Percentiles rank a stretch among this genome's conserved stretches.
Evolutionary conservation across 2,329 filamentous ascomycete genomes (phyloP).

Genomic region (Fusarium transvaalense): DNA sequence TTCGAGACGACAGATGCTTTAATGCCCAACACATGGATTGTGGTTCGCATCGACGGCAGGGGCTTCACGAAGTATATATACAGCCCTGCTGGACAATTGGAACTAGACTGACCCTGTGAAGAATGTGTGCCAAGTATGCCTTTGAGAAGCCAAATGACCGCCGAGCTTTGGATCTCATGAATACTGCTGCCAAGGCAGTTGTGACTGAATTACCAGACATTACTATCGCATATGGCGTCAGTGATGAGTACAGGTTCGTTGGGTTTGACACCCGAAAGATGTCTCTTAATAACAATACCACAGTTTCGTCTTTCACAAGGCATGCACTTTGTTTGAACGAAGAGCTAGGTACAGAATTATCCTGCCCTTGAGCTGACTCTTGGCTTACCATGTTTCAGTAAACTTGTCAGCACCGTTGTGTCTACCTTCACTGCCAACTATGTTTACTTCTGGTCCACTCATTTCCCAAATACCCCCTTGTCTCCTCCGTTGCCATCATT

Average conservation of each 20-base stretch:
- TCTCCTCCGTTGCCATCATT: conserved; percentile 86
- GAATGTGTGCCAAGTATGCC: conserved; percentile 83
- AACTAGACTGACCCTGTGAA: conserved; percentile 54
- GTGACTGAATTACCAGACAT: conserved; percentile 87
- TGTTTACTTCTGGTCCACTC: conserved; percentile 80
- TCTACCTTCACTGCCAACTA: conserved; percentile 96
- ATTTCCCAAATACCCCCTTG: conserved; percentile 79
- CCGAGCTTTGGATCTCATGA: conserved; percentile 92
- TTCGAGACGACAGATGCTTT: conserved; percentile 88
- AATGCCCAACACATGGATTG: conserved; percentile 93
- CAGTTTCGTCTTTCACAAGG: conserved; percentile 91
- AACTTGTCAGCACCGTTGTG: conserved; percentile 89
- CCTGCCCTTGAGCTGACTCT: not conserved
- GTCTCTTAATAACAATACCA: conserved; percentile 9
- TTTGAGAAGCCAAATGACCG: conserved; percentile 95
- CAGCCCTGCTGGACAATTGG: not conserved
- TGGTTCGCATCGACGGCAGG: conserved; percentile 91
- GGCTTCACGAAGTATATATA: conserved; percentile 88
- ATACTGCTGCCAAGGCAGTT: conserved; percentile 86
- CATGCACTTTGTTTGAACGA: conserved; percentile 85
- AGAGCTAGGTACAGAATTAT: conserved; percentile 73
- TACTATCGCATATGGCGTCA: conserved; percentile 89
- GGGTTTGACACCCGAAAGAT: fast-evolving
- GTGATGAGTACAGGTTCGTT: conserved; percentile 86
- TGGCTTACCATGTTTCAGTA: conserved; percentile 65